Conservation (phyloP, 2,329 filamentous ascomycete genomes). For the Trichoderma pleuroti region DNA sequence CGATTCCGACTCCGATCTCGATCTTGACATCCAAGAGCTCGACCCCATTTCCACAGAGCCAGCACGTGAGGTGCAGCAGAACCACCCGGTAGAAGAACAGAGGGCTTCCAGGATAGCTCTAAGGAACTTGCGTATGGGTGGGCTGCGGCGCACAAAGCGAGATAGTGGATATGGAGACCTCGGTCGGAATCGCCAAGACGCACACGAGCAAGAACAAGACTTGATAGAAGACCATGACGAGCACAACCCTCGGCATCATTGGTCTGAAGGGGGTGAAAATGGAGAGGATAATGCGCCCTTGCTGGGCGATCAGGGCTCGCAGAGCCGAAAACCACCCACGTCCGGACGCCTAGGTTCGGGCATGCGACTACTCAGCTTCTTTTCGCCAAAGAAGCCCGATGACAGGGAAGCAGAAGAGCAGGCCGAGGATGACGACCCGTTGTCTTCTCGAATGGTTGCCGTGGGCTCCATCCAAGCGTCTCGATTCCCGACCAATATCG, state of each 20-base stretch:
- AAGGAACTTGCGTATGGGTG: slow-evolving; percentile 65
- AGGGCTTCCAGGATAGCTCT: slow-evolving; percentile 64
- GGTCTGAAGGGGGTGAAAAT: slow-evolving; percentile 58
- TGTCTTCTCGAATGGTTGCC: slow-evolving; percentile 68
- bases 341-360: slow-evolving; percentile 41
- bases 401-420: slow-evolving; percentile 46
- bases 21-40: slow-evolving; percentile 78
- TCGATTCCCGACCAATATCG: slow-evolving; percentile 81
- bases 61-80: slow-evolving; percentile 31
- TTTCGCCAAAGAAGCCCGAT: slow-evolving; percentile 43
- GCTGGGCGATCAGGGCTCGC: slow-evolving; percentile 44
- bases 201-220: slow-evolving; percentile 63
- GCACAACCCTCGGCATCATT: slow-evolving; percentile 48
- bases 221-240: slow-evolving; percentile 62
- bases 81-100: slow-evolving; percentile 34
- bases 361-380: slow-evolving; percentile 65
- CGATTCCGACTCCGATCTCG: slow-evolving; percentile 69
- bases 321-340: slow-evolving; percentile 29
- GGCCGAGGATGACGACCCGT: slow-evolving; percentile 59
- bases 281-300: slow-evolving; percentile 72
- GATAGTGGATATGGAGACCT: slow-evolving; percentile 58
- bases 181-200: slow-evolving; percentile 52
- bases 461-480: slow-evolving; percentile 71
- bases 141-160: slow-evolving; percentile 55
- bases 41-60: slow-evolving; percentile 55